Base-by-base conservation (phyloP, 2,329 filamentous ascomycete genomes). In the Macrophomina tecta region DNA sequence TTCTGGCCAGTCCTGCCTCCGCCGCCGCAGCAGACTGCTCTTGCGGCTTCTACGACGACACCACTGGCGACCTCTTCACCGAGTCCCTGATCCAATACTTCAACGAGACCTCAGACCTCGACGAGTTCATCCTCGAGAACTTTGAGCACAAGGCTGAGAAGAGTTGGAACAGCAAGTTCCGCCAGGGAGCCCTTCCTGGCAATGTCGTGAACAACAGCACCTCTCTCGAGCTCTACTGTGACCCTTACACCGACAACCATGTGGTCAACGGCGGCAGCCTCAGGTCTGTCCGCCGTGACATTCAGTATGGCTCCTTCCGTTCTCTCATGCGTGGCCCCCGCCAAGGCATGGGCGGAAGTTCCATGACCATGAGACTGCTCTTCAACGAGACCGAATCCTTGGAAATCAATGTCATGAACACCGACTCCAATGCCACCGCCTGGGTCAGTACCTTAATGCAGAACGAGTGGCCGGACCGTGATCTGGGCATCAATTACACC, bases 61-160 rank as follows among this genome's bases (percentile, higher is more conserved):
- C 70, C 7, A 79, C 78, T 2, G 70, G 75, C 8, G 70, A 76
- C 18, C 69, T 82, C 11, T 84, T 80, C 69, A 85, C 82, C 0
- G 82, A 85, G 52, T 80, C 80, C 7, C 76, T 82, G 32, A 82
- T 84, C 56, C 74, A 81, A 4, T 85, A 84, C 72, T 85, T 85
- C 77, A 85, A 85, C 69, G 83, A 84, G 68, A 82, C 82, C 2
- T 70, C 70, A 7, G 72, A 64, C 16, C 65, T 80, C 12, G 75
- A 77, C 18, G 74, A 78, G 16, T 81, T 84, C 65, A 61, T 79
- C 7, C 72, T 77, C 6, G 76, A 82, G 66, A 70, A 77, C 28
- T 85, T 80, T 69, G 72, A 74, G 58, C 76, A 84, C 70, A 76
- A 75, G 30, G 82, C 81, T 67, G 82, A 84, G 62, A 82, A 80